Percentiles rank a stretch among this genome's conserved stretches.
These are phyloP conservation scores for Fusarium temperatum DNA, from an alignment of 2,329 filamentous ascomycete genomes.

Conservation along the genomic window DNA sequence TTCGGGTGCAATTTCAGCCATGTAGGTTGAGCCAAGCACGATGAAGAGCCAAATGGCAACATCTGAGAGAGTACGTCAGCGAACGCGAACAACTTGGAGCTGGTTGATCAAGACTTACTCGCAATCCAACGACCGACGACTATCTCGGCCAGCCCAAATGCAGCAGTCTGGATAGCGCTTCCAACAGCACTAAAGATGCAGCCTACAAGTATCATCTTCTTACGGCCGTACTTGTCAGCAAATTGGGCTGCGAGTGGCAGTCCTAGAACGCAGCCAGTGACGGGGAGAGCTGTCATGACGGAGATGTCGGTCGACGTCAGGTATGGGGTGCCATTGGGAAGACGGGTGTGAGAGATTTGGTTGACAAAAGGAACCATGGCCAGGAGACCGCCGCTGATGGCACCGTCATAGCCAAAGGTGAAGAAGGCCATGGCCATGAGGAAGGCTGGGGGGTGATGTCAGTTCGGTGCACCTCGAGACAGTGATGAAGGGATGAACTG, in stretches of 20 bases:
- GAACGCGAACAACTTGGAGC: fast-evolving
- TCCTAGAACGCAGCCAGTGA: background rate
- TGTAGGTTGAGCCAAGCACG: background rate
- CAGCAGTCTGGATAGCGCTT: background rate
- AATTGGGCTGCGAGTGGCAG: background rate
- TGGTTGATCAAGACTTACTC: background rate
- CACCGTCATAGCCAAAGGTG: background rate
- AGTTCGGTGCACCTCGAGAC: background rate
- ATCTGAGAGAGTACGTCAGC: background rate
- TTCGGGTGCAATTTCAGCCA: background rate
- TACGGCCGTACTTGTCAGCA: background rate
- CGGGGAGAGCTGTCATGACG: background rate
- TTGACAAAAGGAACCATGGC: background rate
- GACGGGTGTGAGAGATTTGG: background rate
- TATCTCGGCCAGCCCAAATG: background rate
- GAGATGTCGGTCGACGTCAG: background rate
- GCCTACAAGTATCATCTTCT: background rate
- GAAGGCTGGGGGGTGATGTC: background rate
- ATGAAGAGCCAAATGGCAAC: background rate
- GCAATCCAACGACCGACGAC: background rate
- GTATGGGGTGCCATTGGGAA: background rate
- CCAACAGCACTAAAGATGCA: background rate
- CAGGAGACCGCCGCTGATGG: background rate
- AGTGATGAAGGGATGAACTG: fast-evolving
- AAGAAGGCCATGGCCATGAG: background rate